Percentiles rank a stretch among this genome's conserved stretches.
phyloP scores from a whole-genome alignment of 2,329 filamentous ascomycete genomes.

The Byssochlamys sp. region DNA sequence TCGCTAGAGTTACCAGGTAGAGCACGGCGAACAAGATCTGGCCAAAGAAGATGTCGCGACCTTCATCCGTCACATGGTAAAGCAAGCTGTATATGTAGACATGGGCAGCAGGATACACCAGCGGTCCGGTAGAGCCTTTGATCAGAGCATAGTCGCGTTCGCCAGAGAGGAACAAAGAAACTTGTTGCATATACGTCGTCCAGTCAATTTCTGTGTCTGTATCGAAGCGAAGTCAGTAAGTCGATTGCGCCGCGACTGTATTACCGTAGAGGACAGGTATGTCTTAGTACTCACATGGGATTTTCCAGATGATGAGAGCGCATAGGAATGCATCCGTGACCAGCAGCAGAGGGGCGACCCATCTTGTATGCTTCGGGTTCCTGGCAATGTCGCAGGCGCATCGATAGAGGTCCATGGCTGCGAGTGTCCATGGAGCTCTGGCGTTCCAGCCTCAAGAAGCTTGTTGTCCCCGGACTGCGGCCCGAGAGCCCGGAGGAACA shows the following conservation, averaged over 20 bases:
- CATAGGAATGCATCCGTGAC: slow-evolving; percentile 63
- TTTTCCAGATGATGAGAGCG: slow-evolving; percentile 63
- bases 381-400: slow-evolving; percentile 34
- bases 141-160: slow-evolving; percentile 84
- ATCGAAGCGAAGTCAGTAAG: slow-evolving; percentile 15
- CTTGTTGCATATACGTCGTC: slow-evolving; percentile 92
- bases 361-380: slow-evolving; percentile 50
- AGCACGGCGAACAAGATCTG: slow-evolving; percentile 73
- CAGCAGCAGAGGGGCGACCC: slow-evolving; percentile 59
- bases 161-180: slow-evolving; percentile 66
- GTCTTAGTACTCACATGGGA: slow-evolving; percentile 58
- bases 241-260: not conserved
- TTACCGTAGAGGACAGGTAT: not conserved
- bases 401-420: slow-evolving; percentile 24
- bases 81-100: slow-evolving; percentile 80
- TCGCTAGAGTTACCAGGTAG: slow-evolving; percentile 63
- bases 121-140: slow-evolving; percentile 76
- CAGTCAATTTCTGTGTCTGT: slow-evolving; percentile 96
- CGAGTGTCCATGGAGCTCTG: slow-evolving; percentile 1
- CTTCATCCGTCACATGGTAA: slow-evolving; percentile 66
- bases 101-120: slow-evolving; percentile 90
- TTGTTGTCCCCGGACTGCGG: not conserved
- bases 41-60: slow-evolving; percentile 65
- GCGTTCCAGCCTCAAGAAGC: slow-evolving; percentile 2
- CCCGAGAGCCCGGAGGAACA: not conserved